These are phyloP conservation scores for Ustilago vetiveriae DNA, from an alignment of 1,284 basidiomycete genomes.

Conservation along the genomic window DNA sequence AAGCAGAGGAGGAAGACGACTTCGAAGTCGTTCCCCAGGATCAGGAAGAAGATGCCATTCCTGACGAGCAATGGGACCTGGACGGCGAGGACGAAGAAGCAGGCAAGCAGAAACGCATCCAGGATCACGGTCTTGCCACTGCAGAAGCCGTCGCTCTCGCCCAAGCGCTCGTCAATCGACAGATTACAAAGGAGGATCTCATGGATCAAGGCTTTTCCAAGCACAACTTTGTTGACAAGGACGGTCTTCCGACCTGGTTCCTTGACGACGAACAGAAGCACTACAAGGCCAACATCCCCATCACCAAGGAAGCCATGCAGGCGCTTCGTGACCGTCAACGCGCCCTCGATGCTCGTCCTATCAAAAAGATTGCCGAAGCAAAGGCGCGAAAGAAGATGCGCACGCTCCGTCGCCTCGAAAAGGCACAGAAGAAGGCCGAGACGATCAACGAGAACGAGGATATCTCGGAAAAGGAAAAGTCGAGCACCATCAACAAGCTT, in stretches of 20 bases:
- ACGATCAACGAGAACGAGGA: slow-evolving; percentile 87
- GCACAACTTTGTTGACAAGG: slow-evolving; percentile 84
- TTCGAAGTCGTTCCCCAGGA: slow-evolving; percentile 61
- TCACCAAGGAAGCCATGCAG: slow-evolving; percentile 93
- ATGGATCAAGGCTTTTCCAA: slow-evolving; percentile 97
- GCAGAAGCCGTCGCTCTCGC: slow-evolving; percentile 92
- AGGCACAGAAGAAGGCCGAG: slow-evolving; percentile 95
- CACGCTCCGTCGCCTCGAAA: slow-evolving; percentile 84
- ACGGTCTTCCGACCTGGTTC: slow-evolving; percentile 94
- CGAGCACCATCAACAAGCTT: slow-evolving; percentile 88
- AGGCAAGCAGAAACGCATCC: slow-evolving; percentile 76
- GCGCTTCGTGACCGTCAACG: slow-evolving; percentile 89
- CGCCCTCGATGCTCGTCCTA: slow-evolving; percentile 93
- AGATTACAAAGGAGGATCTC: slow-evolving; percentile 86
- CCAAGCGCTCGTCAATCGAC: slow-evolving; percentile 88
- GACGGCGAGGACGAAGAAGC: slow-evolving; percentile 79
- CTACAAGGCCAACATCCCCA: slow-evolving; percentile 92
- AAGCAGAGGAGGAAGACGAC: slow-evolving; percentile 57
- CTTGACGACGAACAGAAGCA: slow-evolving; percentile 92
- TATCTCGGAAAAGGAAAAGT: slow-evolving; percentile 83
- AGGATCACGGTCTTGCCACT: slow-evolving; percentile 84
- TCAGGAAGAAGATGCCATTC: slow-evolving; percentile 77
- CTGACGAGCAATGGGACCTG: slow-evolving; percentile 82
- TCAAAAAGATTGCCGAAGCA: slow-evolving; percentile 99
- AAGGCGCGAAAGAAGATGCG: slow-evolving; percentile 96